These are phyloP conservation scores for Scytalidium sp. DNA, from an alignment of 2,329 filamentous ascomycete genomes.

Conservation along the genomic window DNA sequence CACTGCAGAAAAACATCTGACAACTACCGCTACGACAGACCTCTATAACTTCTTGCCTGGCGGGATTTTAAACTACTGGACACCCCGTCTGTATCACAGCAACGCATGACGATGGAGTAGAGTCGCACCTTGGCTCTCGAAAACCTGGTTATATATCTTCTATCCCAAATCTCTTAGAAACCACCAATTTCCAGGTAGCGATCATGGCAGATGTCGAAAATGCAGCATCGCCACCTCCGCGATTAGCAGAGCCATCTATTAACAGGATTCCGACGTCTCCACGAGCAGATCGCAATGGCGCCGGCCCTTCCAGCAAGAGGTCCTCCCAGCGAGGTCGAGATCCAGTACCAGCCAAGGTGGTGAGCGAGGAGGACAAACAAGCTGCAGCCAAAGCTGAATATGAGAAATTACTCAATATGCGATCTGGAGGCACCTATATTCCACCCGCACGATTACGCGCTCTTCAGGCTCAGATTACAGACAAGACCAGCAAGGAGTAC, in stretches of 20 bases:
- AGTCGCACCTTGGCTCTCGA: neutral
- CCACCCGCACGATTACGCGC: constrained; percentile 87
- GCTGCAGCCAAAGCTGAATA: constrained; percentile 89
- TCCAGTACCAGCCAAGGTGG: constrained; percentile 22
- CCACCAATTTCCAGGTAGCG: neutral
- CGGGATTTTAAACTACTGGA: too few relatives aligned
- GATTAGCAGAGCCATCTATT: constrained; percentile 8
- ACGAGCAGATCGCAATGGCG: constrained; percentile 21
- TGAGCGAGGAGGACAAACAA: constrained; percentile 80
- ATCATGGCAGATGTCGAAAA: constrained; percentile 16
- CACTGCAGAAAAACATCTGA: too few relatives aligned
- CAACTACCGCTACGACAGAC: too few relatives aligned
- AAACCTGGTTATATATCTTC: neutral
- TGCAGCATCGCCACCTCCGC: constrained; percentile 6
- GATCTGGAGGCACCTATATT: constrained; percentile 94
- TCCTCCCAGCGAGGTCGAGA: constrained; percentile 10
- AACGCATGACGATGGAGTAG: neutral
- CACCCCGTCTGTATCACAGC: too few relatives aligned
- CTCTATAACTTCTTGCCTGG: too few relatives aligned
- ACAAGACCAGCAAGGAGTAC: constrained; percentile 94
- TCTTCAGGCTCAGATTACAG: constrained; percentile 93
- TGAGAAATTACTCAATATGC: constrained; percentile 86
- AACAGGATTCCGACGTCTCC: constrained; percentile 14
- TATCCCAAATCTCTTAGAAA: neutral
- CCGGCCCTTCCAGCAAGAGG: constrained; percentile 10